Evolutionary conservation across 2,329 filamentous ascomycete species (phyloP).

Genomic region (Stemphylium beticola): DNA sequence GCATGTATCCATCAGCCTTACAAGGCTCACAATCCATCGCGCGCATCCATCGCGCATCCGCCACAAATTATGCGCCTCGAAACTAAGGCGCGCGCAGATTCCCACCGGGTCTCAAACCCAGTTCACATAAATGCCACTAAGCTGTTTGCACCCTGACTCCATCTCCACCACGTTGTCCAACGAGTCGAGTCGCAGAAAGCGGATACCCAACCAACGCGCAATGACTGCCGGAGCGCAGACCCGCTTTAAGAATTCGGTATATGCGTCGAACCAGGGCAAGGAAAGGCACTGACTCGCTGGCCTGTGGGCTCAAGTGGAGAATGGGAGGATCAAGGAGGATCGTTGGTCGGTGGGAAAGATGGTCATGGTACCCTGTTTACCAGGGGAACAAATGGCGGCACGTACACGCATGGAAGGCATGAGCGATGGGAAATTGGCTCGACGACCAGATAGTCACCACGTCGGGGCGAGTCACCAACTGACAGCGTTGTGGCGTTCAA

Average conservation of each 20-base stretch:
- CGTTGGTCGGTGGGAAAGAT: neutral
- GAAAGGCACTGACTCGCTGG: neutral
- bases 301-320: too few relatives aligned
- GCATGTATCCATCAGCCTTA: conserved; percentile 15
- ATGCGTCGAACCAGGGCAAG: neutral
- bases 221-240: conserved; percentile 1
- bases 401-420: neutral
- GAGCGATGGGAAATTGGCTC: neutral
- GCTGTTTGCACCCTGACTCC: conserved; percentile 1
- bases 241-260: neutral
- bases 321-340: conserved; percentile 3
- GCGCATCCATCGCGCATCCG: conserved; percentile 4
- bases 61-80: conserved; percentile 11
- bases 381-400: neutral
- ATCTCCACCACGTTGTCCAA: conserved; percentile 1
- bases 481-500: neutral
- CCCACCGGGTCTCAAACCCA: conserved; percentile 6
- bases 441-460: neutral
- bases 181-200: neutral
- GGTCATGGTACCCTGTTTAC: neutral
- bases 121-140: conserved; percentile 11
- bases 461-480: neutral
- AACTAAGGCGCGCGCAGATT: conserved; percentile 9
- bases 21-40: conserved; percentile 11
- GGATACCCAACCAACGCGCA: neutral